Evolutionary conservation across 1,284 basidiomycete genomes (phyloP).

Genomic region (Pulchroboletus neoregius): DNA sequence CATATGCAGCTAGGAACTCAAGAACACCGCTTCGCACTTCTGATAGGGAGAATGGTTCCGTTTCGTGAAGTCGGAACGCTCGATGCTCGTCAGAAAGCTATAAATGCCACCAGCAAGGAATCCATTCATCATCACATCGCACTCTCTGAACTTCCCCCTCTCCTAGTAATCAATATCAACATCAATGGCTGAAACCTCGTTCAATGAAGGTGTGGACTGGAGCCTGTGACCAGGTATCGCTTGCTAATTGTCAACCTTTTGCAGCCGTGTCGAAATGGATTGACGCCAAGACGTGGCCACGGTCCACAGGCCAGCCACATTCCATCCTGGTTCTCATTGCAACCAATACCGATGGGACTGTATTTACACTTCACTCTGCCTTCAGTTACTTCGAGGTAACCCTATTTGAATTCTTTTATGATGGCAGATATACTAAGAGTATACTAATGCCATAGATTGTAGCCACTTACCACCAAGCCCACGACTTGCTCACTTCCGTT

Average conservation of each 20-base stretch:
- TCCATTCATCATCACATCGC: no score
- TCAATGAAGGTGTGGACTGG: background rate
- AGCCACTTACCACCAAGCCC: background rate
- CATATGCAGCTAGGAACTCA: no score
- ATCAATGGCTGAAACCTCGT: background rate
- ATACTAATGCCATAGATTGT: background rate
- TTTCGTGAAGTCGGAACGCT: background rate
- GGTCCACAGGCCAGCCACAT: background rate
- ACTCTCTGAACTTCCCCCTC: background rate
- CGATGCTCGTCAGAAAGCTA: background rate
- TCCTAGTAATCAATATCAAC: background rate
- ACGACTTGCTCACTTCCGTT: no score
- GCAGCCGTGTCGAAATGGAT: background rate
- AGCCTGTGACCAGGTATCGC: no score
- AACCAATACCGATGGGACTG: background rate
- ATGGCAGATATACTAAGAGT: background rate
- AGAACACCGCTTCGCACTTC: no score
- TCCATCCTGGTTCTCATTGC: background rate
- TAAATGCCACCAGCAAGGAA: background rate
- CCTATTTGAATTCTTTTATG: background rate
- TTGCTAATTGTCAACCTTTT: background rate
- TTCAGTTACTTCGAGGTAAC: background rate
- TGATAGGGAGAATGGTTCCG: no score
- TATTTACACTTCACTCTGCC: background rate
- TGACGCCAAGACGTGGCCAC: background rate